Evolutionary conservation across 805 yeast genomes (phyloP), one percentile per base, ranked within the genome.

Genomic region (Saturnispora zaruensis): DNA sequence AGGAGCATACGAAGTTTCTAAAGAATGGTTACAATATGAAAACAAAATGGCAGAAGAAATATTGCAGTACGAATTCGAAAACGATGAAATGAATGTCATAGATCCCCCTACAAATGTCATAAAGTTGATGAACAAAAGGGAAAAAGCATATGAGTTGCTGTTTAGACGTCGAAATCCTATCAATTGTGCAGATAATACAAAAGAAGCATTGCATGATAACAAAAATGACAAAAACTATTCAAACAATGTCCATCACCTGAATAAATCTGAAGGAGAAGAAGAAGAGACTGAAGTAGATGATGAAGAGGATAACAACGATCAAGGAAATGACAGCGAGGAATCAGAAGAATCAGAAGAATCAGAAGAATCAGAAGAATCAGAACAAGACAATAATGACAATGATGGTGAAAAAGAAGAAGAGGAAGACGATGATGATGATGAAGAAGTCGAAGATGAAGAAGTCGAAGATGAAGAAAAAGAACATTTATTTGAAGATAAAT

Each of bases 1-100:
- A 8, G 50, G 44, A n/a, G 52, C 51, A 3, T 33, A 43, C 23
- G 48, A 51, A 18, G 48, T 38, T 13, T n/a, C 46, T 2, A 23
- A 41, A 4, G 38, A 53, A 34, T 28, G 51, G 42, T 21, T 14
- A 21, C 30, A 45, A 20, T 37, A 32, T 32, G 46, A 44, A 25
- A 23, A 44, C 13, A 26, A 44, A 32, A 33, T 26, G 25, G 25
- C 46, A 7, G 30, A 20, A 8, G 46, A 21, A 8, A 44, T 44
- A 13, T 20, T 28, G 24, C 11, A 44, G 21, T 44, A 30, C 24
- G 46, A 44, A 18, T 44, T 44, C 24, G 18, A 33, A 33, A 23
- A 20, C 30, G 23, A 28, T 14, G 14, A 45, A 52, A 23, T 46
- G 36, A 16, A 38, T 21, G 6, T 26, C 20, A 13, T 44, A 43